Evolutionary conservation across 1,139 yeast species (phyloP).

Genomic region (Lodderomyces margitis): DNA sequence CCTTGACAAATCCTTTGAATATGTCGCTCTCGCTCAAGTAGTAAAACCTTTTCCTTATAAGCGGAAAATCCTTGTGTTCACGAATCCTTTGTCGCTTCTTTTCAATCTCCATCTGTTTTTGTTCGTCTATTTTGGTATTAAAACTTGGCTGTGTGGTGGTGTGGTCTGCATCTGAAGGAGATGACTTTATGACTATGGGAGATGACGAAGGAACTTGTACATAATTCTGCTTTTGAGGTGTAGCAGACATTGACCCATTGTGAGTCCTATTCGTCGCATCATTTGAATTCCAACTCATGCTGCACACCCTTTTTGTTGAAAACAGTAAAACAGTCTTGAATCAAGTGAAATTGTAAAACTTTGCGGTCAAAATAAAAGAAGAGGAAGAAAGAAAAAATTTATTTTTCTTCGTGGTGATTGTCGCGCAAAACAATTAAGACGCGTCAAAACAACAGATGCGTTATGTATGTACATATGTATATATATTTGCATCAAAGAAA

Average conservation of each 20-base stretch:
- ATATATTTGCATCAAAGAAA: no score
- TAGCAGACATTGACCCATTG: background rate
- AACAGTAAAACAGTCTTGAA: no score
- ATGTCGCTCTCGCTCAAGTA: conserved; percentile 50
- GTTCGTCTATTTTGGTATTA: conserved; percentile 20
- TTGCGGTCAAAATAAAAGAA: no score
- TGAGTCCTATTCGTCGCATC: background rate
- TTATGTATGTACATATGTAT: no score
- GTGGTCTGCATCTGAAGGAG: conserved; percentile 18
- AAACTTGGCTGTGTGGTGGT: conserved; percentile 12
- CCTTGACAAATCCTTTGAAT: conserved; percentile 59
- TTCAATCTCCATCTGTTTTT: conserved; percentile 30
- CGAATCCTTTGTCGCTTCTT: conserved; percentile 40
- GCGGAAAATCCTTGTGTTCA: conserved; percentile 46
- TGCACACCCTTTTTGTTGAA: background rate
- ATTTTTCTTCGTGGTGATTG: no score
- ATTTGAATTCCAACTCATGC: background rate
- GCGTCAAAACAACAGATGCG: no score
- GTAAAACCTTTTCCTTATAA: conserved; percentile 48
- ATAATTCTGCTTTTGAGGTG: conserved; percentile 15
- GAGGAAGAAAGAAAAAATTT: no score
- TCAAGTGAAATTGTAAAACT: no score
- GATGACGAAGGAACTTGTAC: conserved; percentile 42
- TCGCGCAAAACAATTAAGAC: no score
- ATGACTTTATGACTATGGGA: conserved; percentile 28